Conservation (phyloP, 176 grass and related monocot genomes). For the Metroxylon sagu region DNA sequence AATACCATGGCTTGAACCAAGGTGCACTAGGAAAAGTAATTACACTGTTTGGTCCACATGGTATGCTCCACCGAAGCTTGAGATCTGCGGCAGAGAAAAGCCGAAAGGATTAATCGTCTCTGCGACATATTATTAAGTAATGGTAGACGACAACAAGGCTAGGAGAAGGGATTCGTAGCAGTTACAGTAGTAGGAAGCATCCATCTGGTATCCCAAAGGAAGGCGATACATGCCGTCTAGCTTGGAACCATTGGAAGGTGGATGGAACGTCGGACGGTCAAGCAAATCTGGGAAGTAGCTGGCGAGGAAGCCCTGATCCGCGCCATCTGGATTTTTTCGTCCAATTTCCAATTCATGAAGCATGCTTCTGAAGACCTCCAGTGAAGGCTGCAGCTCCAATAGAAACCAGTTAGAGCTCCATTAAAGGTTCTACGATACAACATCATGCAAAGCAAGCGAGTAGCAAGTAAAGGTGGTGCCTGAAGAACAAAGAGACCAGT, state of each 20-base stretch:
- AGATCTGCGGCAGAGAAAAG: conserved; percentile 43
- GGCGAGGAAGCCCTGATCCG: conserved; percentile 78
- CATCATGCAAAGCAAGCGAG: too few relatives aligned
- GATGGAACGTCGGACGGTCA: conserved; percentile 76
- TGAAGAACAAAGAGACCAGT: conserved; percentile 92
- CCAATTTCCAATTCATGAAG: conserved; percentile 67
- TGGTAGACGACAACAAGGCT: neutral
- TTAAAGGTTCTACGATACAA: too few relatives aligned
- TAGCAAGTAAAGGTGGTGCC: conserved; percentile 21
- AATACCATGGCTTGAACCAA: conserved; percentile 97
- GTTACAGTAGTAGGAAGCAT: conserved; percentile 90
- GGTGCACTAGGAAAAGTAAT: conserved; percentile 87
- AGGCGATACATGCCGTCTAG: conserved; percentile 73
- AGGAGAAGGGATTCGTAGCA: neutral
- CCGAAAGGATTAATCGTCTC: conserved; percentile 7
- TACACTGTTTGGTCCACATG: conserved; percentile 84
- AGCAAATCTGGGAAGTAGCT: conserved; percentile 88
- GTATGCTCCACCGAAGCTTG: conserved; percentile 91
- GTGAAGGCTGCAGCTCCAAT: conserved; percentile 56
- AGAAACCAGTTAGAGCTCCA: neutral
- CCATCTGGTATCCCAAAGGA: conserved; percentile 98
- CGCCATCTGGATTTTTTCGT: conserved; percentile 80
- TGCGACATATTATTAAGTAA: neutral
- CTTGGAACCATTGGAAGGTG: conserved; percentile 73
- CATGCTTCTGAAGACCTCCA: conserved; percentile 75